Evolutionary conservation across 2,329 filamentous ascomycete species (phyloP).

Genomic region (Macrophomina pseudophaseolina): DNA sequence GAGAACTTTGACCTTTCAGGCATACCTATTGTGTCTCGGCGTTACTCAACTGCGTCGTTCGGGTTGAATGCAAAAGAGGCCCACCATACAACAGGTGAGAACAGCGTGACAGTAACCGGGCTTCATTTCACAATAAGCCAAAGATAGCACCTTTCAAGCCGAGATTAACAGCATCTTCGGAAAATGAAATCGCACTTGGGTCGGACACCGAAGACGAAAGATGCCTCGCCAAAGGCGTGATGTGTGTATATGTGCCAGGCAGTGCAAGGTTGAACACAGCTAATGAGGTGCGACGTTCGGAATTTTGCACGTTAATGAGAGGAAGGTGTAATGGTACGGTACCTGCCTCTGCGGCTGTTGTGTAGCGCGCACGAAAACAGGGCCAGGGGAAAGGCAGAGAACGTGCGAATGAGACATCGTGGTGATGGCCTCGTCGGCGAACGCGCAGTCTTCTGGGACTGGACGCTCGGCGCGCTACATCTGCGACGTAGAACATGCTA

Average conservation of each 20-base stretch:
- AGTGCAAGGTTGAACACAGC: conserved; percentile 19
- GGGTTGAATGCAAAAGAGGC: too few relatives aligned
- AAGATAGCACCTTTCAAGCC: too few relatives aligned
- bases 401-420: neutral
- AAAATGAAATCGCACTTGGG: too few relatives aligned
- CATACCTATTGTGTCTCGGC: too few relatives aligned
- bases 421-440: neutral
- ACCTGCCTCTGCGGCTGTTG: conserved; percentile 13
- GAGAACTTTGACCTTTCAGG: too few relatives aligned
- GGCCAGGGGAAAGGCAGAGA: neutral
- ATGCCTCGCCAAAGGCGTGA: too few relatives aligned
- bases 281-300: conserved; percentile 13
- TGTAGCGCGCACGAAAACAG: conserved; percentile 11
- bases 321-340: conserved; percentile 6
- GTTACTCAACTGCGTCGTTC: too few relatives aligned
- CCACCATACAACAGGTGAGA: too few relatives aligned
- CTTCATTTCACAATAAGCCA: too few relatives aligned
- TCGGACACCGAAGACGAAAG: too few relatives aligned
- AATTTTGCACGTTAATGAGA: neutral
- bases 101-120: too few relatives aligned
- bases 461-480: neutral
- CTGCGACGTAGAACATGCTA: neutral
- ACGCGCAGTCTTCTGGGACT: neutral
- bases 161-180: too few relatives aligned
- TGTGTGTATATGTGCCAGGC: neutral